Evolutionary conservation across 1,139 yeast genomes (phyloP), one percentile per base, ranked within the genome.

Genomic region (Zygosaccharomyces sapae): DNA sequence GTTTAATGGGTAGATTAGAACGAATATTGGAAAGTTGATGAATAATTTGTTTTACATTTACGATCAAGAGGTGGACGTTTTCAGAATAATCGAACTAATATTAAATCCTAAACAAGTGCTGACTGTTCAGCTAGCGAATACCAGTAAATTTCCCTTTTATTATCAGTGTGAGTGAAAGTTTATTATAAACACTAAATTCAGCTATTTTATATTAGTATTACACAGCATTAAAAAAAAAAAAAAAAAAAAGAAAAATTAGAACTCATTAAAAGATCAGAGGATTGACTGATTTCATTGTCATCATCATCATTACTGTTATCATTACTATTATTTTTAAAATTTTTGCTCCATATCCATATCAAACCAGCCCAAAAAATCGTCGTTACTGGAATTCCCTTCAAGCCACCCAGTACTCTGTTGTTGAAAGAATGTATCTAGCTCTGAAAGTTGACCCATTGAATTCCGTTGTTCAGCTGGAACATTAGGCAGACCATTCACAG

Each of bases 301-400:
- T 31, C 9, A 31, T 31, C 16, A 31, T 31, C 16, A 31, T 18
- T 13, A 31, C 16, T n/a, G 4, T 18, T 4, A 36, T 20, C 13
- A 25, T 36, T 16, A 34, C 7, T 7, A 10, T 35, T 24, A n/a
- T 20, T 13, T 3, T 61, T 55, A 77, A 55, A 78, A 77, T 51
- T 76, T 80, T 0, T 81, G 81, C 4, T 77, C 78, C 80, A 77
- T 75, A 53, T 77, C 77, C 59, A 74, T 81, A 62, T 89, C 96
- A 71, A 89, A 85, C 96, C 96, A 90, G n/a, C 97, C 97, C 44
- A 90, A 71, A 62, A 90, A 84, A 63, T 89, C 97, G 63, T 89
- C 97, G 20, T 57, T 62, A 39, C 58, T 58, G 12, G 61, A 56
- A 50, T 79, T 83, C 9, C 76, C 76, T 56, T 86, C 87, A 68